Evolutionary conservation across 192 early-diverging fungal genomes (phyloP).

Genomic region (Pecoramyces ruminantium): DNA sequence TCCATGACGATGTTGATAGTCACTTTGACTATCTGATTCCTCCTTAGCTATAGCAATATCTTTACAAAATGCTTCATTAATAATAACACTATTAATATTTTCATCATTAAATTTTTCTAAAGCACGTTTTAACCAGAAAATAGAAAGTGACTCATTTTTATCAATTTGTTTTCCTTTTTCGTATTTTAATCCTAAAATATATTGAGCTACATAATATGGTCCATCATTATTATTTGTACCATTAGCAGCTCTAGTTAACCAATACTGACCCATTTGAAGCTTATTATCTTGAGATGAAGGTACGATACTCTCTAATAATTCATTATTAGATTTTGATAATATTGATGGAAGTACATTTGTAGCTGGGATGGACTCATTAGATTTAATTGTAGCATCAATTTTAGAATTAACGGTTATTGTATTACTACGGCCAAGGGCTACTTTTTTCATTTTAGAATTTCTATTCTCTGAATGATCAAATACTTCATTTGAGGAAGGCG

Average conservation of each 20-base stretch:
- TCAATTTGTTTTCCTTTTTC: neutral
- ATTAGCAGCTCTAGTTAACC: neutral
- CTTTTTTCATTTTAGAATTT: too few species aligned
- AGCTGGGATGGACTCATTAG: too few species aligned
- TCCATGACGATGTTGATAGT: too few species aligned
- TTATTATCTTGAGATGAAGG: neutral
- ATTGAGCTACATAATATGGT: neutral
- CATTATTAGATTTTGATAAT: too few species aligned
- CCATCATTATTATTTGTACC: neutral
- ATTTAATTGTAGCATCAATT: too few species aligned
- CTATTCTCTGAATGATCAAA: too few species aligned
- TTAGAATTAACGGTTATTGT: too few species aligned
- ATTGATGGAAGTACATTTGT: too few species aligned
- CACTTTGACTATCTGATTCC: neutral
- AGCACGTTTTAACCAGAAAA: neutral
- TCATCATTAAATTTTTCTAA: neutral
- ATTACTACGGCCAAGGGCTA: too few species aligned
- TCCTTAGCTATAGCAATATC: neutral
- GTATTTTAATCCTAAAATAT: neutral
- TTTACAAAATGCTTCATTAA: neutral
- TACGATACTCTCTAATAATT: too few species aligned
- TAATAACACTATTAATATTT: neutral
- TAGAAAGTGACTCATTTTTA: neutral
- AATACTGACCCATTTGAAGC: neutral
- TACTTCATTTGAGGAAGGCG: too few species aligned